Evolutionary conservation across 2,329 filamentous ascomycete genomes (phyloP).

Genomic region (Rhynchosporium secalis): DNA sequence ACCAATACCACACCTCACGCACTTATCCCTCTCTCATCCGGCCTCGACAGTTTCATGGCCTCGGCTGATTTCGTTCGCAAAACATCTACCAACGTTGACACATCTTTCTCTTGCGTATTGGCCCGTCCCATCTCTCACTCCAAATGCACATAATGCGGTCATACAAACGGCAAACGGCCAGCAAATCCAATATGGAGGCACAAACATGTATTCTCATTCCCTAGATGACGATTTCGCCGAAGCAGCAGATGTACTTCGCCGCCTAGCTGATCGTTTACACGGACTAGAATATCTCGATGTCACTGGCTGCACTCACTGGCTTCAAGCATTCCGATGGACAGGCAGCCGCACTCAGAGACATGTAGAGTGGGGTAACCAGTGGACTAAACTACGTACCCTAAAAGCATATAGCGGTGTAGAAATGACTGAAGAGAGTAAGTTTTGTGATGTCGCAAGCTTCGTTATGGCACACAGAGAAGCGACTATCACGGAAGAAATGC

Average conservation of each 20-base stretch:
- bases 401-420: conserved; percentile 24
- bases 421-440: conserved; percentile 18
- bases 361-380: conserved; percentile 34
- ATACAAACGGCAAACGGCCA: conserved; percentile 43
- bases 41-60: conserved; percentile 53
- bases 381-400: conserved; percentile 30
- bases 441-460: conserved; percentile 21
- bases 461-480: conserved; percentile 24
- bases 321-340: conserved; percentile 31
- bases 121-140: conserved; percentile 60
- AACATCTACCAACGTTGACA: conserved; percentile 55
- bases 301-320: conserved; percentile 59
- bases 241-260: conserved; percentile 55
- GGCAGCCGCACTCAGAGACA: conserved; percentile 22
- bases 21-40: conserved; percentile 56
- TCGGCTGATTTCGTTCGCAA: conserved; percentile 55
- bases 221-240: conserved; percentile 62
- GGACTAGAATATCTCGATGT: conserved; percentile 61
- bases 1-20: conserved; percentile 56
- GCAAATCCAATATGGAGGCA: conserved; percentile 54
- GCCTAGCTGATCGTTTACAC: conserved; percentile 52
- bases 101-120: conserved; percentile 63
- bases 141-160: conserved; percentile 51
- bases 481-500: conserved; percentile 25
- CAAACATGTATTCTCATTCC: conserved; percentile 57